Base-by-base conservation (phyloP, 441 rosid species). In the Francoa sonchifolia region DNA sequence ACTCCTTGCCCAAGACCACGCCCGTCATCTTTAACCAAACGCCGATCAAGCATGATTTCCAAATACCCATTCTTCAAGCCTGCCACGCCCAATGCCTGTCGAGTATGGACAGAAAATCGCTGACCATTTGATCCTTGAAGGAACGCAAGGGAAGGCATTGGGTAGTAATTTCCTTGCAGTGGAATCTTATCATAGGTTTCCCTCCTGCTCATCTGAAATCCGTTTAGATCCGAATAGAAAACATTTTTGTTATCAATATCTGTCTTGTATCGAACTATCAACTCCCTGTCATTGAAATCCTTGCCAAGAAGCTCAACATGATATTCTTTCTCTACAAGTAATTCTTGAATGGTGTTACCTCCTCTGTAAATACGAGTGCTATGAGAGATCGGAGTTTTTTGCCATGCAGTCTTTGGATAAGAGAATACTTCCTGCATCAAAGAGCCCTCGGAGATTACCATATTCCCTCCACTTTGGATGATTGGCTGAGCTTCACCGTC, bases 1-100 rank as follows among this genome's bases (percentile, higher is more conserved):
- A 90, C 90, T 14, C 99, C 99, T 72, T 82, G 96, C 38, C 96
- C 96, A n/a, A 90, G 87, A 48, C 99, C 99, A 56, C 99, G 99
- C 3, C 93, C 95, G 39, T 90, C 99, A 58, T 90, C 99, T 29
- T 55, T 74, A 0, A 52, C 54, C 53, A 90, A 66, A 26, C 99
- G 77, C 5, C 99, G 87, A 55, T 86, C 99, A 45, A 90, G 64
- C 96, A 90, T 86, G 50, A 90, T 76, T 74, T 90, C 99, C 25
- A 90, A 49, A 93, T 93, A 86, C 53, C 96, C 96, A 33, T 72
- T 71, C 63, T 67, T 55, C 28, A 72, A 86, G 61, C 82, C 67
- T 17, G 96, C 94, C 34, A 50, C 90, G 40, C 96, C 99, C 19
- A 90, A 57, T 2, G 96, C 71, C 62, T 90, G 95, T 39, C 88